These are phyloP conservation scores for Phyllachora maydis DNA, from an alignment of 2,329 filamentous ascomycete species.

Conservation along the genomic window DNA sequence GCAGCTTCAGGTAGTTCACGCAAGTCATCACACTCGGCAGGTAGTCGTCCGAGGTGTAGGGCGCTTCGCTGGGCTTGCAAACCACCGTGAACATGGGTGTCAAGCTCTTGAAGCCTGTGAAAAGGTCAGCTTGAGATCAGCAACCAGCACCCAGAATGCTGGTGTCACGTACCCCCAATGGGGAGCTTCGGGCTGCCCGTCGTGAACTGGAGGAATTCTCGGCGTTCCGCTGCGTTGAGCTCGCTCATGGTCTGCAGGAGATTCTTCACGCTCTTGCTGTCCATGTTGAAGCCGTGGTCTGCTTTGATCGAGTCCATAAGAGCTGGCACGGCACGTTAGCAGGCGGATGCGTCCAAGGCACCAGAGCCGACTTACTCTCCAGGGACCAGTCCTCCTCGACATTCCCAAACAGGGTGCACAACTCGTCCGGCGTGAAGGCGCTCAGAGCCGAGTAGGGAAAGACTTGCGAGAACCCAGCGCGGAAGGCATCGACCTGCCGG, in stretches of 20 bases:
- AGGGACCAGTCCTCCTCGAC: conserved; percentile 94
- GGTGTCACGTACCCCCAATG: conserved; percentile 59
- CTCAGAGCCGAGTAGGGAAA: conserved; percentile 87
- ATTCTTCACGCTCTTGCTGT: conserved; percentile 88
- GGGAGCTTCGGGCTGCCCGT: conserved; percentile 95
- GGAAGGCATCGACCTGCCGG: conserved; percentile 79
- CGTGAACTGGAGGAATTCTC: conserved; percentile 93
- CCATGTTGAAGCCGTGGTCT: conserved; percentile 96
- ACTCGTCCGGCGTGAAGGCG: conserved; percentile 85
- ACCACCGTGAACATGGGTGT: conserved; percentile 98
- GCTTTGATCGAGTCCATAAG: conserved; percentile 98
- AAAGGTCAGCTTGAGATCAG: conserved; percentile 8
- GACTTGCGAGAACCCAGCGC: conserved; percentile 77
- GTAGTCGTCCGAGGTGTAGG: conserved; percentile 88
- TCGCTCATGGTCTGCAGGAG: conserved; percentile 89
- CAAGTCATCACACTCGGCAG: conserved; percentile 99
- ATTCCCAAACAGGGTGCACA: conserved; percentile 84
- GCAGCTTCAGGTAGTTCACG: conserved; percentile 95
- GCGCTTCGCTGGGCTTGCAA: conserved; percentile 92
- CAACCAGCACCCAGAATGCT: conserved; percentile 1
- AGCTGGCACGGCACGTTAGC: conserved; percentile 27
- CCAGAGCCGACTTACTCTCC: conserved; percentile 48
- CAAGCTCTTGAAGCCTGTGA: conserved; percentile 80
- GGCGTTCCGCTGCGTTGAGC: conserved; percentile 49
- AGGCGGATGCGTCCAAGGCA: background rate